Evolutionary conservation across 2,329 filamentous ascomycete genomes (phyloP), one percentile per base, ranked within the genome.

Genomic region (Sporothrix inflata): DNA sequence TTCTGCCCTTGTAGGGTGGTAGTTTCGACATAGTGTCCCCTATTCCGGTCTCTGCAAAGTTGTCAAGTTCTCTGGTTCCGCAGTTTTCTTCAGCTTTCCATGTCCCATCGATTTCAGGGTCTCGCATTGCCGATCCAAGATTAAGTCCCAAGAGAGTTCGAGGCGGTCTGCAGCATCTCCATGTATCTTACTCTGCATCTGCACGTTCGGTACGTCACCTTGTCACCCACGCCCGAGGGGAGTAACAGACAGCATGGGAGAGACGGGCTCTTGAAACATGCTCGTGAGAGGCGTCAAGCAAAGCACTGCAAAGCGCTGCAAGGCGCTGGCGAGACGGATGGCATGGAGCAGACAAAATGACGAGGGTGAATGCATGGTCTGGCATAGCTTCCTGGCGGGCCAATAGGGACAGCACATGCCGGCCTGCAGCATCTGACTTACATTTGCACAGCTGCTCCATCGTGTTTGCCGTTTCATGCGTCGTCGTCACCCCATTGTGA

Each of bases 251-350:
- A 24, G 38, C 60, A 63, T 63, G n/a, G n/a, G 19, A 45, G 19
- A 45, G 19, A 63, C 8, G n/a, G n/a, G 24, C 42, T n/a, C 8
- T 55, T 60, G 67, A 69, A 69, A 69, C 51, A 69, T 30, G 67
- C 51, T 42, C 51, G 38, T 30, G 67, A 60, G 66, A 69, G 67
- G 67, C 40, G 67, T 42, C 34, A 34, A 69, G 51, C 51, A 9
- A 40, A 47, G 67, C 51, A 47, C n/a, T 63, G 30, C 9, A 19
- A 27, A 30, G 40, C 40, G n/a, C n/a, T 63, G 30, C 9, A 19
- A 27, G 19, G 40, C 40, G n/a, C 16, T 40, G 14, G 5, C 16
- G 7, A 27, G 27, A 57, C 30, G 30, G 19, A 21, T 24, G 49
- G 14, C 53, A 34, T 57, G 8, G 53, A 53, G 53, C 19, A 27